Evolutionary conservation across 495 filamentous ascomycete species (phyloP).

Genomic region (Aspergillus diversus): DNA sequence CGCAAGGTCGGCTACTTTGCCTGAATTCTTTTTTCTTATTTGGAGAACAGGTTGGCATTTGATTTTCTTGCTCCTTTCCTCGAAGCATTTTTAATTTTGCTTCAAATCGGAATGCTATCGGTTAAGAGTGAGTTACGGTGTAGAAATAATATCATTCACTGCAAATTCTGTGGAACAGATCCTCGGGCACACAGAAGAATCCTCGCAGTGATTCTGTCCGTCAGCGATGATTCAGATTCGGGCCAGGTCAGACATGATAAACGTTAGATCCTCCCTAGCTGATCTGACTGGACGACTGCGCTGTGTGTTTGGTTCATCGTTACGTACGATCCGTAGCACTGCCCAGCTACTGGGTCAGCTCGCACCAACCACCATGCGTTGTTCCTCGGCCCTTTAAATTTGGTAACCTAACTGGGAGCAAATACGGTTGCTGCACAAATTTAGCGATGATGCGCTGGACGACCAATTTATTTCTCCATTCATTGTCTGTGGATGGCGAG

Average conservation of each 20-base stretch:
- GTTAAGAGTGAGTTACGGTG: too few relatives aligned
- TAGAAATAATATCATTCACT: too few relatives aligned
- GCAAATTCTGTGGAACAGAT: too few relatives aligned
- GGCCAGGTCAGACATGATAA: too few relatives aligned
- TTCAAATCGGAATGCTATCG: too few relatives aligned
- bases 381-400: neutral
- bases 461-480: conserved; percentile 18
- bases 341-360: conserved; percentile 7
- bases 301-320: conserved; percentile 14
- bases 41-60: too few relatives aligned
- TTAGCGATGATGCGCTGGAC: conserved; percentile 18
- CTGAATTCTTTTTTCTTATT: neutral
- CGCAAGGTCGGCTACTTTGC: neutral
- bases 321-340: conserved; percentile 12
- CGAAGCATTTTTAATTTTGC: neutral
- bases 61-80: conserved; percentile 5
- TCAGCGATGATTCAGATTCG: too few relatives aligned
- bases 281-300: neutral
- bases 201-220: too few relatives aligned
- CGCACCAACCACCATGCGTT: conserved; percentile 2
- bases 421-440: neutral
- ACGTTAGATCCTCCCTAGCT: too few relatives aligned
- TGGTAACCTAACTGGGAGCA: neutral
- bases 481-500: conserved; percentile 22
- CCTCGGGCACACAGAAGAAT: too few relatives aligned